These are phyloP conservation scores for Medicago lupulina DNA, from an alignment of 306 rosid species.

Conservation along the genomic window DNA sequence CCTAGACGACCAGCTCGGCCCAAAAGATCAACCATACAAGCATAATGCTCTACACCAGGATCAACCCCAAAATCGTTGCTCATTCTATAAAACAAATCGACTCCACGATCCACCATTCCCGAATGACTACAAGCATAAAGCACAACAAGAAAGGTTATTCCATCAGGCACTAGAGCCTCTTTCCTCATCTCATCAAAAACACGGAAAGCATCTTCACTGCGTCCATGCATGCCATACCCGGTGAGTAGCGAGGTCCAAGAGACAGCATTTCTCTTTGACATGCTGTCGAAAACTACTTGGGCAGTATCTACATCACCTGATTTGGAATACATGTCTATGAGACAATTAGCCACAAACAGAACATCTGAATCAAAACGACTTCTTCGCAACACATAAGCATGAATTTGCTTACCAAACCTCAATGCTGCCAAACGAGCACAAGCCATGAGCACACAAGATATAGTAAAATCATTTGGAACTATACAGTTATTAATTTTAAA, in stretches of 20 bases:
- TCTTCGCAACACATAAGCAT: conserved; percentile 70
- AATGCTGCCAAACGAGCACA: conserved; percentile 83
- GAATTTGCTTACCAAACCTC: conserved; percentile 72
- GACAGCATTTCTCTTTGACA: conserved; percentile 64
- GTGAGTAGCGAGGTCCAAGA: conserved; percentile 89
- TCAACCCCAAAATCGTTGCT: conserved; percentile 59
- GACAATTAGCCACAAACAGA: conserved; percentile 76
- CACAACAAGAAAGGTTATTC: conserved; percentile 73
- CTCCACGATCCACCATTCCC: conserved; percentile 77
- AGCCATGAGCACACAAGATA: conserved; percentile 85
- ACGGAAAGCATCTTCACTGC: conserved; percentile 73
- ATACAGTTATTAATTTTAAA: conserved; percentile 47
- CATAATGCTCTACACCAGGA: conserved; percentile 83
- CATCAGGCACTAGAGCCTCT: conserved; percentile 62
- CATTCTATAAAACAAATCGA: conserved; percentile 67
- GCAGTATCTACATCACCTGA: conserved; percentile 84
- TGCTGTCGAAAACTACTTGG: conserved; percentile 63
- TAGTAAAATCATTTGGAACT: conserved; percentile 83
- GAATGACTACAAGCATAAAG: conserved; percentile 93
- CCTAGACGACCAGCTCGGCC: conserved; percentile 78
- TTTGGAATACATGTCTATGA: conserved; percentile 86
- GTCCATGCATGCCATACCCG: conserved; percentile 89
- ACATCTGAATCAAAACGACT: conserved; percentile 52
- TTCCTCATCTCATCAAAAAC: conserved; percentile 69
- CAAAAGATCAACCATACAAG: conserved; percentile 87